phyloP scores from a whole-genome alignment of 768 basidiomycete species.

The Rhodocollybia butyracea region DNA sequence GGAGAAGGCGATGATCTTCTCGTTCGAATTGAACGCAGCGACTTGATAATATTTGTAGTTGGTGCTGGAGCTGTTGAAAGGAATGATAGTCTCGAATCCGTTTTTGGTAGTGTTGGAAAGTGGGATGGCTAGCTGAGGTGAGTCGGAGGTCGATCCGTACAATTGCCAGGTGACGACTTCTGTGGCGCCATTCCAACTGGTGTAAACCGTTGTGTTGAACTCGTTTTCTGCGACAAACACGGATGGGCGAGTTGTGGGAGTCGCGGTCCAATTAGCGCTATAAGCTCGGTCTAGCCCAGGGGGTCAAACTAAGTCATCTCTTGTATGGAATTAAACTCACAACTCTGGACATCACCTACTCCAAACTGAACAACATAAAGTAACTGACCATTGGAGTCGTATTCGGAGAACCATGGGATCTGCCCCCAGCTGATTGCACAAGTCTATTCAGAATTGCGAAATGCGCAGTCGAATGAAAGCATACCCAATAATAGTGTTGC shows the following conservation, averaged over 20 bases:
- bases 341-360: constrained; percentile 4
- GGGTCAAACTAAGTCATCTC: background rate
- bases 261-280: constrained; percentile 10
- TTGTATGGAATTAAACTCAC: background rate
- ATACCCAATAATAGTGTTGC: constrained; percentile 1
- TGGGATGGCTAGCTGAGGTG: background rate
- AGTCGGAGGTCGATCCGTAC: constrained; percentile 4
- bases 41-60: constrained; percentile 1
- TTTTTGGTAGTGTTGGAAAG: constrained; percentile 2
- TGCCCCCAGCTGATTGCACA: background rate
- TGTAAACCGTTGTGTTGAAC: constrained; percentile 10
- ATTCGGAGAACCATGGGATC: constrained; percentile 6
- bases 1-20: background rate
- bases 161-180: constrained; percentile 13
- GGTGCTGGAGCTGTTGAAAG: constrained; percentile 7
- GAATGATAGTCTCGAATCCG: constrained; percentile 15
- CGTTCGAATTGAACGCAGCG: background rate
- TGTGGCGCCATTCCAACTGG: constrained; percentile 18
- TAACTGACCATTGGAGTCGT: background rate
- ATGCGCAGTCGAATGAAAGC: background rate
- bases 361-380: constrained; percentile 7
- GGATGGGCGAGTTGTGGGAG: constrained; percentile 12
- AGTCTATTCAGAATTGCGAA: background rate
- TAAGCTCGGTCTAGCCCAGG: background rate
- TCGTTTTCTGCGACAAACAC: constrained; percentile 2